phyloP scores from a whole-genome alignment of 73 alveolate species.

The Tetrahymena malaccensis region DNA sequence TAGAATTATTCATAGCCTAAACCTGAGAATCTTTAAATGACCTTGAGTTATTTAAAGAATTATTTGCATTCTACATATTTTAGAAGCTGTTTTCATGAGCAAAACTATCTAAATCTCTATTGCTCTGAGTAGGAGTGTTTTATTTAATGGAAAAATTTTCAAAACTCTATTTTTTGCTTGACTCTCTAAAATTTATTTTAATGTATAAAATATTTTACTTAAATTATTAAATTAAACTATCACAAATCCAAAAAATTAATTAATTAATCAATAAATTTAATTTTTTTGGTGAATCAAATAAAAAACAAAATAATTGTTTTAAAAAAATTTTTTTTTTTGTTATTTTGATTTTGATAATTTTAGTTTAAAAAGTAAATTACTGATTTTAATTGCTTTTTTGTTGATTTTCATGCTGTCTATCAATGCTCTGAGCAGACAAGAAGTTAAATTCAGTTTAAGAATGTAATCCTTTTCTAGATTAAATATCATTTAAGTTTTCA shows the following conservation, averaged over 20 bases:
- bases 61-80: background rate
- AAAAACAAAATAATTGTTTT: too few species aligned
- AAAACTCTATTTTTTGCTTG: background rate
- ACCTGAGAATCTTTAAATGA: too few species aligned
- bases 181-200: background rate
- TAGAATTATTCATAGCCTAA: background rate
- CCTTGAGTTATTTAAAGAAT: background rate
- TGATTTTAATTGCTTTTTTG: background rate
- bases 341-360: too few species aligned
- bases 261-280: too few species aligned
- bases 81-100: background rate
- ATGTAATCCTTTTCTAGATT: background rate
- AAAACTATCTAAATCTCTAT: background rate
- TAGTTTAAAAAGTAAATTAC: background rate
- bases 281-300: background rate
- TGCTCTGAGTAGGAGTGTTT: background rate
- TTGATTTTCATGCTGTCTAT: background rate
- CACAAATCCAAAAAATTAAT: too few species aligned
- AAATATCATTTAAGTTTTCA: background rate
- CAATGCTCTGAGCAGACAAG: background rate
- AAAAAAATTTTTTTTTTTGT: too few species aligned
- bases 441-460: background rate
- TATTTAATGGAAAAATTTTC: background rate
- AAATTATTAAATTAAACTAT: background rate
- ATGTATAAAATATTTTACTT: background rate